Base-by-base conservation (phyloP, 352 stramenopile species). In the Lagenidium giganteum region DNA sequence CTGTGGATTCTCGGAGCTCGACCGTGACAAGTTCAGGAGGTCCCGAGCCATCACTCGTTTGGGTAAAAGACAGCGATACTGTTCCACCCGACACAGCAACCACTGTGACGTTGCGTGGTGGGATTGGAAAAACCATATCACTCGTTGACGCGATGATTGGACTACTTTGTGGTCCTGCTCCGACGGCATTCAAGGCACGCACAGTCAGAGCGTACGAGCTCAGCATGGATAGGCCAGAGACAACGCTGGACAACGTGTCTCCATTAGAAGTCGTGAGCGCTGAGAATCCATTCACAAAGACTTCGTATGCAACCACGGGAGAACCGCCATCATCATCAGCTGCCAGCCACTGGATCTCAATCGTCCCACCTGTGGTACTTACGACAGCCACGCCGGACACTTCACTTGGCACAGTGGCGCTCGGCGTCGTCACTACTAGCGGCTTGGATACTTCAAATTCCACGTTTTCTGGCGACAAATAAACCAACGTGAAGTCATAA, bases 301-400 rank as follows among this genome's bases (percentile, higher is more conserved):
- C 17, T 12, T 74, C 17, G 24, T 83, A 83, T 11, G 37, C 43
- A n/a, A 45, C 9, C 12, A 82, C 58, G 12, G 41, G 14, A 1
- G 47, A 49, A 3, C 73, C 73, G 36, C 73, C 73, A 16, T 70
- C 40, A 27, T 86, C 73, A 14, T 64, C 30, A 4, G 62, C 47
- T 5, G 49, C 35, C 16, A 41, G 57, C 73, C 73, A 83, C 16
- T 80, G 66, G 17, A 83, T 34, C 37, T 82, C 70, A 11, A 80
- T 3, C 14, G 55, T 57, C 6, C 55, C 35, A 8, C 32, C 55
- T 13, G 31, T 51, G 9, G 18, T 38, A 17, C 74, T 66, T 7
- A 72, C 38, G 1, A 78, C 29, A 13, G n/a, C 46, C 13, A 78
- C 33, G 8, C 51, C 42, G 7, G 48, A 32, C 5, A 78, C 57